These are phyloP conservation scores for Phialophora verrucosa DNA, from an alignment of 2,329 filamentous ascomycete species.

Conservation along the genomic window DNA sequence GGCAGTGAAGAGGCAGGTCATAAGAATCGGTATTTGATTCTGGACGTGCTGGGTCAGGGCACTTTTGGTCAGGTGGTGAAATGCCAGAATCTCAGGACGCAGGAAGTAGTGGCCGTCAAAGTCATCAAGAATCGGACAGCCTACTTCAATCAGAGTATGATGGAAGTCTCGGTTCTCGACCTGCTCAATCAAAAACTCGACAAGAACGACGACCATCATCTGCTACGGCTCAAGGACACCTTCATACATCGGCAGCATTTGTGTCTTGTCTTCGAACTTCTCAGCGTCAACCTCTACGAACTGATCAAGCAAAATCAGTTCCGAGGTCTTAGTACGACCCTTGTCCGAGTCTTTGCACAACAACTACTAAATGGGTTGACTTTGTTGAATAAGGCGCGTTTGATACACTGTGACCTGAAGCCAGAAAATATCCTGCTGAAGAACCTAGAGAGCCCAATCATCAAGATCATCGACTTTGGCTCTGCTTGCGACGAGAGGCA, in stretches of 20 bases:
- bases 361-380: constrained; percentile 92
- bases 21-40: constrained; percentile 97
- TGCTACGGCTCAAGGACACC: constrained; percentile 92
- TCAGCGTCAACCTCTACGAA: constrained; percentile 98
- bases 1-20: constrained; percentile 97
- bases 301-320: constrained; percentile 99
- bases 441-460: constrained; percentile 97
- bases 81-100: constrained; percentile 96
- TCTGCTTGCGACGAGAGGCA: constrained; percentile 98
- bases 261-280: constrained; percentile 91
- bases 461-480: constrained; percentile 99
- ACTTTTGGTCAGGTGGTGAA: constrained; percentile 99
- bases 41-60: constrained; percentile 95
- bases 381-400: constrained; percentile 89
- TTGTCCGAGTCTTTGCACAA: constrained; percentile 96
- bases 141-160: constrained; percentile 99
- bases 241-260: constrained; percentile 98
- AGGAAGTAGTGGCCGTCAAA: constrained; percentile 98
- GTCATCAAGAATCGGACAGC: constrained; percentile 99
- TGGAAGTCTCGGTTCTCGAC: constrained; percentile 98
- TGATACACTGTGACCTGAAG: constrained; percentile 98
- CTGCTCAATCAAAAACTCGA: constrained; percentile 98
- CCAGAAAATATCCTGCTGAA: constrained; percentile 97
- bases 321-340: constrained; percentile 91
- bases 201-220: constrained; percentile 98